A percentile compares a stretch with the other conserved stretches of the same genome.
Conservation (phyloP, 805 yeast species). For the Cephaloascus fragrans region DNA sequence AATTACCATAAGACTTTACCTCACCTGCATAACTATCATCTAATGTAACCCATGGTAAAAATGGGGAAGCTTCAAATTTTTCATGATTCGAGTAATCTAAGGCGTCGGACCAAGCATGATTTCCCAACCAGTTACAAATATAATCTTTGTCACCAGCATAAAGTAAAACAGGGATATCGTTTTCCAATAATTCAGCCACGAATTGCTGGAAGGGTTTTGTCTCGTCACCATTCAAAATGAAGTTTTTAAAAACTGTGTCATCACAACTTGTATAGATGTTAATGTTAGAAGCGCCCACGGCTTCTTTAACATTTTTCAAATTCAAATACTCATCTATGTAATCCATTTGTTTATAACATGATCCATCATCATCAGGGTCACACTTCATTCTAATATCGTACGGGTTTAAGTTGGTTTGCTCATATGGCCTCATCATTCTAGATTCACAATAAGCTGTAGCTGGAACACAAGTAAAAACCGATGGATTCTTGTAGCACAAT, state of each 20-base stretch:
- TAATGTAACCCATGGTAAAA: background rate
- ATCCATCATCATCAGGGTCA: slow-evolving; percentile 14
- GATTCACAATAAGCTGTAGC: slow-evolving; percentile 17
- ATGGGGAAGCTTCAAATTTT: background rate
- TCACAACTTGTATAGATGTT: slow-evolving; percentile 11
- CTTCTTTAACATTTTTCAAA: slow-evolving; percentile 14
- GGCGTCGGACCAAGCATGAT: slow-evolving; percentile 16
- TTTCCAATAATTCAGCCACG: slow-evolving; percentile 28
- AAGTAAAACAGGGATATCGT: slow-evolving; percentile 15
- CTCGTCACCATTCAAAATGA: slow-evolving; percentile 42
- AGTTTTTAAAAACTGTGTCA: slow-evolving; percentile 8
- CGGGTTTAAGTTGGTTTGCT: slow-evolving; percentile 17
- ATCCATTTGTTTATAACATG: slow-evolving; percentile 18
- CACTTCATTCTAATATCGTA: slow-evolving; percentile 18
- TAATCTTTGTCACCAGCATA: slow-evolving; percentile 25
- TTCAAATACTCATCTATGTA: slow-evolving; percentile 19
- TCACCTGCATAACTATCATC: slow-evolving; percentile 8
- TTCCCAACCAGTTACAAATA: slow-evolving; percentile 36
- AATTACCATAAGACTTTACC: slow-evolving; percentile 14
- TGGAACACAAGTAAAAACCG: slow-evolving; percentile 28
- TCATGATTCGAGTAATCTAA: background rate
- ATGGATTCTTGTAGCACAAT: slow-evolving; percentile 20
- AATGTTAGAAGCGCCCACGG: slow-evolving; percentile 14
- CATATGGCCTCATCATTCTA: slow-evolving; percentile 17
- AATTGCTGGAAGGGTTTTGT: slow-evolving; percentile 52